Evolutionary conservation across 306 rosid species (phyloP).

Genomic region (Arachis hypogaea): DNA sequence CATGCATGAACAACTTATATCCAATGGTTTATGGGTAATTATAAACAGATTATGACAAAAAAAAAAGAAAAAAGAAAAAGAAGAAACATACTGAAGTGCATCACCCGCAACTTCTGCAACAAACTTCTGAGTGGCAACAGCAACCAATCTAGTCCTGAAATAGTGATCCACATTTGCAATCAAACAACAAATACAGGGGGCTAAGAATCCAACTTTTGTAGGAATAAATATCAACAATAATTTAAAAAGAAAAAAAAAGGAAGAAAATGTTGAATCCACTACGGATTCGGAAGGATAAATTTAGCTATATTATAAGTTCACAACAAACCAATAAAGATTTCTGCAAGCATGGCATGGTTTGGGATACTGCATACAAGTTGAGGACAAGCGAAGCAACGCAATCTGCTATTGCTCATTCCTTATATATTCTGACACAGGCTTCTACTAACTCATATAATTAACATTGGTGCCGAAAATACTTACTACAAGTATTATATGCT

Average conservation of each 20-base stretch:
- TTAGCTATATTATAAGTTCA: constrained; percentile 6
- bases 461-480: neutral
- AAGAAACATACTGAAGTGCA: too few species aligned
- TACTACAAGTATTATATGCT: neutral
- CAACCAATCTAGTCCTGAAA: constrained; percentile 57
- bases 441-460: neutral
- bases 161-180: neutral
- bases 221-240: constrained; percentile 11
- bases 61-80: too few species aligned
- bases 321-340: neutral
- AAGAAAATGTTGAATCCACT: constrained; percentile 19
- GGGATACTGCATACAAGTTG: neutral
- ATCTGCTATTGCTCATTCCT: neutral
- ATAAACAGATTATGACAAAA: neutral
- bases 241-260: constrained; percentile 28
- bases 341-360: neutral
- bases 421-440: neutral
- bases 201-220: constrained; percentile 10
- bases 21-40: constrained; percentile 16
- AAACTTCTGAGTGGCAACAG: constrained; percentile 88
- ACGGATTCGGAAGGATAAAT: neutral
- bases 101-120: constrained; percentile 76
- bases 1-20: constrained; percentile 1
- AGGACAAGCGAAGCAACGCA: neutral
- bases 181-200: constrained; percentile 22